Evolutionary conservation across 345 rosid genomes (phyloP), one percentile per base, ranked within the genome.

Genomic region (Carallia pectinifolia): DNA sequence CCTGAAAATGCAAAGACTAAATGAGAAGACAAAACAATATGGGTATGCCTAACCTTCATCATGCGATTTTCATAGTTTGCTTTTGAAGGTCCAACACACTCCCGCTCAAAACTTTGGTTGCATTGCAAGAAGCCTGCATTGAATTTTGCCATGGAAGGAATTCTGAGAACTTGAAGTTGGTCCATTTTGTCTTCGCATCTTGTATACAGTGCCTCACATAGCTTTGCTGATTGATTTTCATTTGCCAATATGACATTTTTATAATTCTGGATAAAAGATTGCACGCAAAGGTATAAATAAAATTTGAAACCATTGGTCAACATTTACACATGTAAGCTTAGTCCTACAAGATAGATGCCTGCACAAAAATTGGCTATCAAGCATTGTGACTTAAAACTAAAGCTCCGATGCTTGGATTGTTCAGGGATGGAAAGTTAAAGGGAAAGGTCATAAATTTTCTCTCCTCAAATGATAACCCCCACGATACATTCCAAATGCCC

Each of bases 111-210:
- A 76, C 84, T 96, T 79, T 81, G 96, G 84, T 92, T 96, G 84
- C 99, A 96, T 77, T 85, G 90, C 58, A 84, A 76, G 76, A 90
- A 86, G 67, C 99, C 99, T 17, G 97, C 96, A 73, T 90, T 90
- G 79, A 96, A 96, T 81, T 96, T 95, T 68, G 99, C 97, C 99
- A 96, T 96, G 58, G 99, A 90, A 79, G 99, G 99, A 80, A 92
- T 97, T 69, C 92, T 87, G 69, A 96, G 99, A 79, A 88, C 82
- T 78, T 96, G 99, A 86, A 96, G 94, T 71, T 87, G 97, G 86
- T 96, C 99, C 99, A 96, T 92, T 78, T 77, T 87, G 77, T 92
- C 99, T 80, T 96, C 99, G 50, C 99, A 96, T 71, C 53, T 86
- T 55, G 90, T 82, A 76, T 88, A 96, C 47, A 89, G 73, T 13